Percentiles rank a stretch among this genome's conserved stretches.
Evolutionary conservation across 1,284 basidiomycete species (phyloP).

Genomic region (Sporisorium graminicola): DNA sequence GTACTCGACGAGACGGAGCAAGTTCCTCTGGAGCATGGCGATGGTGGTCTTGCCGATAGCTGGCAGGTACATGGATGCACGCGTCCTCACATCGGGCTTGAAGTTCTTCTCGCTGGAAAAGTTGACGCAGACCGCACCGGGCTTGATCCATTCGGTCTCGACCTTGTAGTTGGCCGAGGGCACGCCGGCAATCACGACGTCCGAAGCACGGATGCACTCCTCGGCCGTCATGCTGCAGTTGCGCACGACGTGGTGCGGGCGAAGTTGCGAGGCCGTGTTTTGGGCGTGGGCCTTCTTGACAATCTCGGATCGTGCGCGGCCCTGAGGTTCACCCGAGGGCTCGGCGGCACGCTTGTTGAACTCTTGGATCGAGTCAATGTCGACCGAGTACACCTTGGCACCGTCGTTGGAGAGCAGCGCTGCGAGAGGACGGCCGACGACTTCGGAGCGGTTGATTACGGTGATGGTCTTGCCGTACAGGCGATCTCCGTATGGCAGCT

Average conservation of each 20-base stretch:
- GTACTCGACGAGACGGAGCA: conserved; percentile 73
- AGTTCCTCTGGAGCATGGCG: conserved; percentile 92
- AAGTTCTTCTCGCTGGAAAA: conserved; percentile 98
- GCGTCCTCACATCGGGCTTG: conserved; percentile 89
- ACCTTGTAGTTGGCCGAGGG: conserved; percentile 85
- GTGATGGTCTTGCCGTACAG: conserved; percentile 93
- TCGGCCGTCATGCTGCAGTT: conserved; percentile 51
- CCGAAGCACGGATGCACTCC: conserved; percentile 60
- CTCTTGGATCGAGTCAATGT: conserved; percentile 90
- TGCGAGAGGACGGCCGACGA: conserved; percentile 93
- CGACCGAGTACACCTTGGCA: conserved; percentile 91
- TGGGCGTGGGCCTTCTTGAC: conserved; percentile 75
- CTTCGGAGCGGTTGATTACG: conserved; percentile 96
- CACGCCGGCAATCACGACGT: conserved; percentile 66
- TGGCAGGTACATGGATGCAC: conserved; percentile 74
- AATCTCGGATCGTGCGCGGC: conserved; percentile 54
- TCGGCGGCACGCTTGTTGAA: conserved; percentile 68
- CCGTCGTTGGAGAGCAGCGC: conserved; percentile 95
- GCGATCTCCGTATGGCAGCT: conserved; percentile 92
- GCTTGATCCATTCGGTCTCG: conserved; percentile 87
- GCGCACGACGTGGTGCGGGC: conserved; percentile 81
- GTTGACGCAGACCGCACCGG: conserved; percentile 92
- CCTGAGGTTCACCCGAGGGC: conserved; percentile 19
- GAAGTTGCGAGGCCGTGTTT: conserved; percentile 60
- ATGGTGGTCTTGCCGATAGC: conserved; percentile 97